Percentiles rank a stretch among this genome's conserved stretches.
phyloP scores from a whole-genome alignment of 2,329 filamentous ascomycete species.

The Claviceps cyperi region DNA sequence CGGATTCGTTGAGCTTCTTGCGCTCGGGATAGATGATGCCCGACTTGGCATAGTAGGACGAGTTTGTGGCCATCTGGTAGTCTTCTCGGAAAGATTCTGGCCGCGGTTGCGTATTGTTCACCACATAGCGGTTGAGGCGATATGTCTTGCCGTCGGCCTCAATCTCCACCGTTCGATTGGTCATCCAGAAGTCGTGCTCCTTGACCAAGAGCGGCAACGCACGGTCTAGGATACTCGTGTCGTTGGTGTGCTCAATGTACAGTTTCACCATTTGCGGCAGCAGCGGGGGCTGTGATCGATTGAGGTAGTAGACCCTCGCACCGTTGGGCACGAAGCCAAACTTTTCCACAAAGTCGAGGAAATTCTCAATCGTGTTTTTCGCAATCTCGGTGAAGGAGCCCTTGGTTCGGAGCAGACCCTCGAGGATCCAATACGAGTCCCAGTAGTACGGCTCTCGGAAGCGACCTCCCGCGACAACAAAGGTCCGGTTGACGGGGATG shows the following conservation, averaged over 20 bases:
- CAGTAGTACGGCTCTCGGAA: conserved; percentile 60
- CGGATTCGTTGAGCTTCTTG: conserved; percentile 32
- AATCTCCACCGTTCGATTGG: conserved; percentile 44
- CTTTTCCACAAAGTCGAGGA: conserved; percentile 48
- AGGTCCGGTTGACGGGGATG: conserved; percentile 50
- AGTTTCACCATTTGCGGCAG: conserved; percentile 50
- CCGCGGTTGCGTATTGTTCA: conserved; percentile 49
- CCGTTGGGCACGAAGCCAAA: conserved; percentile 56
- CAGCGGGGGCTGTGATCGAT: conserved; percentile 52
- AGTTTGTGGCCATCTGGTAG: conserved; percentile 49
- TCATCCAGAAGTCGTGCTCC: conserved; percentile 49
- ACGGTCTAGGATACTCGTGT: conserved; percentile 43
- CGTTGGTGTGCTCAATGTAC: conserved; percentile 51
- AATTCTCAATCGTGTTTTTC: conserved; percentile 55
- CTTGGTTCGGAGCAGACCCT: conserved; percentile 49
- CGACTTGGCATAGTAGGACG: conserved; percentile 43
- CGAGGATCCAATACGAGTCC: conserved; percentile 56
- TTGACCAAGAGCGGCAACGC: conserved; percentile 47
- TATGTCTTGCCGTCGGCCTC: conserved; percentile 32
- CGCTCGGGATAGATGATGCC: conserved; percentile 44
- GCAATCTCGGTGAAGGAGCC: conserved; percentile 49
- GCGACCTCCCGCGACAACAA: conserved; percentile 57
- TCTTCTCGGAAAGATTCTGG: conserved; percentile 56
- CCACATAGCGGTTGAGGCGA: conserved; percentile 42
- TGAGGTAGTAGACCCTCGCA: conserved; percentile 52